Evolutionary conservation across 495 filamentous ascomycete genomes (phyloP).

Genomic region (Friedmanniomyces simplex): DNA sequence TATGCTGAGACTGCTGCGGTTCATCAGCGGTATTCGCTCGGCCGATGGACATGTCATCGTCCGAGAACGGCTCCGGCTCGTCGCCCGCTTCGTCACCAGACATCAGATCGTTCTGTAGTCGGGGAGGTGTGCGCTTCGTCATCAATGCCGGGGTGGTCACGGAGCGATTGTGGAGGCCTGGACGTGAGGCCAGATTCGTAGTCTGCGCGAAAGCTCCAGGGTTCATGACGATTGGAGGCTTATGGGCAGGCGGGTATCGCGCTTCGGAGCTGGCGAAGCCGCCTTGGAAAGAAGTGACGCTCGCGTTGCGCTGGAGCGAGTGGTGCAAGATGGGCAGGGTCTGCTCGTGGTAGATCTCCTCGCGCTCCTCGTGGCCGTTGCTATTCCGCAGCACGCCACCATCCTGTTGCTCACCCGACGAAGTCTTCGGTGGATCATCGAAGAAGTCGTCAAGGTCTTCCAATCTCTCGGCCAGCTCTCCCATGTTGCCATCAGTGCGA

Average conservation of each 20-base stretch:
- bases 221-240: slow-evolving; percentile 50
- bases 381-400: not conserved
- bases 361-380: slow-evolving; percentile 49
- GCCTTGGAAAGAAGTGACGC: slow-evolving; percentile 74
- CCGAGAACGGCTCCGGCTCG: slow-evolving; percentile 31
- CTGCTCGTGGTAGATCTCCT: slow-evolving; percentile 86
- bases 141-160: slow-evolving; percentile 29
- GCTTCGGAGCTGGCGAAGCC: slow-evolving; percentile 65
- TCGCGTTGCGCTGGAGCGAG: slow-evolving; percentile 60
- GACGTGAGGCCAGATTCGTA: slow-evolving; percentile 9
- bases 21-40: slow-evolving; percentile 20
- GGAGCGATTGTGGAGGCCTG: slow-evolving; percentile 32
- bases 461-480: slow-evolving; percentile 79
- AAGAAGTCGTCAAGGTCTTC: slow-evolving; percentile 86
- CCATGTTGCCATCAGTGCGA: slow-evolving; percentile 62
- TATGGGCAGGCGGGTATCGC: slow-evolving; percentile 38
- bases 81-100: slow-evolving; percentile 20
- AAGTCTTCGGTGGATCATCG: not conserved
- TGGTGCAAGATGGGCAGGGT: slow-evolving; percentile 84
- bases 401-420: not conserved
- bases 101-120: slow-evolving; percentile 6
- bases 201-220: slow-evolving; percentile 40
- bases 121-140: slow-evolving; percentile 17
- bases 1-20: slow-evolving; percentile 11
- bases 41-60: slow-evolving; percentile 31